A percentile compares a stretch with the other conserved stretches of the same genome.
These are phyloP conservation scores for Leccinum pachyderme DNA, from an alignment of 1,284 basidiomycete genomes.

Conservation along the genomic window DNA sequence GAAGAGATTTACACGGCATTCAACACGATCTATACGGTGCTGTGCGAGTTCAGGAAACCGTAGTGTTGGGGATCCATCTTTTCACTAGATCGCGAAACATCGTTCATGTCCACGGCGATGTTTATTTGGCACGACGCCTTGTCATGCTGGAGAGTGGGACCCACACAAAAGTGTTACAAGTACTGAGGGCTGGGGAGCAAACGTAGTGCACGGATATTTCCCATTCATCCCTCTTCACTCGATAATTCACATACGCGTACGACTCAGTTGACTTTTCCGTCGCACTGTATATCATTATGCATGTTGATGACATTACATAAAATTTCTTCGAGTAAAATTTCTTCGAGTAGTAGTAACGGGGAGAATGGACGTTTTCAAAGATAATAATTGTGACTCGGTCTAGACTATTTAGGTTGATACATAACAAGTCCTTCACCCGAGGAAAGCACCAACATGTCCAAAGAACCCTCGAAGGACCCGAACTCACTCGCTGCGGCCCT, in stretches of 20 bases:
- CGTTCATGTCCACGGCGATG: constrained; percentile 11
- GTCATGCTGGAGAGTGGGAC: constrained; percentile 1
- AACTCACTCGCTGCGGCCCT: constrained; percentile 16
- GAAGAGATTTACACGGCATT: constrained; percentile 99
- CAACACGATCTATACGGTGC: constrained; percentile 97
- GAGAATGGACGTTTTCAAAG: constrained; percentile 2
- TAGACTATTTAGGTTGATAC: not conserved
- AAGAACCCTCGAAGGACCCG: constrained; percentile 1
- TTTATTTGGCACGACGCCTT: constrained; percentile 13
- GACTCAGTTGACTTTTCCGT: constrained; percentile 24
- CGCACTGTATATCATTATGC: constrained; percentile 31
- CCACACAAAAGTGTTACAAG: constrained; percentile 14
- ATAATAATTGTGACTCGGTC: constrained; percentile 7
- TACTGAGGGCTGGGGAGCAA: constrained; percentile 36
- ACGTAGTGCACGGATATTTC: constrained; percentile 42
- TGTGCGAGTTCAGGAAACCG: constrained; percentile 87
- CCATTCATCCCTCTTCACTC: constrained; percentile 24
- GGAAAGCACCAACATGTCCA: constrained; percentile 12
- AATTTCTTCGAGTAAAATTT: not conserved
- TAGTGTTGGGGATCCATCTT: constrained; percentile 34
- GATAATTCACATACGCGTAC: constrained; percentile 31
- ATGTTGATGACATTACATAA: constrained; percentile 15
- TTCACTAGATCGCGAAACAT: not conserved
- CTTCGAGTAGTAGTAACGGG: constrained; percentile 4
- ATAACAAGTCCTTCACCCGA: not conserved